Conservation (phyloP, 768 basidiomycete species). For the Podaxis rugospora region DNA sequence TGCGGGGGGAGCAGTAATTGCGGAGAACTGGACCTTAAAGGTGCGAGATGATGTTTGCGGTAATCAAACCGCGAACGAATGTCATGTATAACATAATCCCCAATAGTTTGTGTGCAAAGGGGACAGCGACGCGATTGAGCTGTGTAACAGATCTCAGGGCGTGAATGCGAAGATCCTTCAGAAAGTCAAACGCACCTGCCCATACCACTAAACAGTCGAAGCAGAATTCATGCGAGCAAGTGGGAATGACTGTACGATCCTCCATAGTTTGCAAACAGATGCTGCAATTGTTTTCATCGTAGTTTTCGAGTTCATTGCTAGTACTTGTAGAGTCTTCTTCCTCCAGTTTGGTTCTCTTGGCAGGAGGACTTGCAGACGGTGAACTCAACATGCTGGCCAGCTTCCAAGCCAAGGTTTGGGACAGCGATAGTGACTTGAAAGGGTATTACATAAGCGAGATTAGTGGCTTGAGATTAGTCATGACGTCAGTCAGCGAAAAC, state of each 20-base stretch:
- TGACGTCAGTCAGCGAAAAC: not conserved
- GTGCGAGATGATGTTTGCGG: conserved; percentile 73
- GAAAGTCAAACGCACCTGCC: conserved; percentile 57
- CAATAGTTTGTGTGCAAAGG: conserved; percentile 63
- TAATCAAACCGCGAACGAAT: conserved; percentile 78
- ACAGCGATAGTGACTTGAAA: not conserved
- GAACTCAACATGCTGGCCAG: conserved; percentile 1
- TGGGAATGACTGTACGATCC: conserved; percentile 78
- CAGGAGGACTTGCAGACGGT: not conserved
- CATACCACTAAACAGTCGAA: conserved; percentile 87
- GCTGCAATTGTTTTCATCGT: conserved; percentile 61
- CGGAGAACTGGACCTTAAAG: conserved; percentile 49
- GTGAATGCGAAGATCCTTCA: not conserved
- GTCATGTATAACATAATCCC: conserved; percentile 73
- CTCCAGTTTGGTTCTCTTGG: not conserved
- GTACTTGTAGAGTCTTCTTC: not conserved
- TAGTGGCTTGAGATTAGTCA: not conserved
- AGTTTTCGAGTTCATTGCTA: conserved; percentile 15
- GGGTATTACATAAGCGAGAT: not conserved
- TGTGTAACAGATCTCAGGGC: conserved; percentile 20
- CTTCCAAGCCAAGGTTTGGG: not conserved
- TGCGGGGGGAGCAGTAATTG: conserved; percentile 26
- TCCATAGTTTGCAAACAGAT: conserved; percentile 79
- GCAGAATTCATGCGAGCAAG: conserved; percentile 91
- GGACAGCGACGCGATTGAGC: conserved; percentile 80